Base-by-base conservation (phyloP, 1,284 basidiomycete species). In the Apiotrichum veenhuisii region DNA sequence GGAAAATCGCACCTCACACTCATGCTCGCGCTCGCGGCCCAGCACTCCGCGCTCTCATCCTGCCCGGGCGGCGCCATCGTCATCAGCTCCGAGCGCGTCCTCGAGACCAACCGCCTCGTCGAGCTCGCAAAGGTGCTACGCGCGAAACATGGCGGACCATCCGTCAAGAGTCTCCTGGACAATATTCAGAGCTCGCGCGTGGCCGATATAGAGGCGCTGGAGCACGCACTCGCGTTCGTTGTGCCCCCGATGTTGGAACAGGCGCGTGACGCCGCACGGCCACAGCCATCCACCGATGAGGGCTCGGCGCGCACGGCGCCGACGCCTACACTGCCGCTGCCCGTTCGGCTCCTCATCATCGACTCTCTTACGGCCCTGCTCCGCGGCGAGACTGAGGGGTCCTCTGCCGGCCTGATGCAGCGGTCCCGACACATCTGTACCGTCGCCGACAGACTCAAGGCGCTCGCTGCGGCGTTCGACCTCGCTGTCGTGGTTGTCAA, bases 1-100 rank as follows among this genome's bases (percentile, higher is more conserved):
- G 91, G 91, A 33, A 95, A 95, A 76, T 91, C 89, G 1, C 90
- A 93, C 66, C 76, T 94, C 4, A 87, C 87, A 1, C 79, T 94
- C 18, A 87, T 91, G 63, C 80, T 90, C 5, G 85, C 88, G 5
- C 77, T 94, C 25, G 79, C 82, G 20, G 86, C 88, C 0, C 91
- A 93, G 70, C 79, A 89, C 1, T 84, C 87, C 1, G 41, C 66
- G 18, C 55, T 71, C 71, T 40, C 75, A 77, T 4, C 83, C 81
- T 14, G 85, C 83, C 41, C 73, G 84, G 46, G 79, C 68, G 46
- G 88, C 82, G 42, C 85, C 82, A 26, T 80, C 83, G 27, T 91
- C 84, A 73, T 95, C 56, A 87, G 86, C 5, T 86, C 88, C 5
- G 86, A 87, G 17, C 81, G 86, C 17, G 82, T 80, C 26, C 82